Conservation (phyloP, 768 basidiomycete genomes). For the Termitomyces sp. region DNA sequence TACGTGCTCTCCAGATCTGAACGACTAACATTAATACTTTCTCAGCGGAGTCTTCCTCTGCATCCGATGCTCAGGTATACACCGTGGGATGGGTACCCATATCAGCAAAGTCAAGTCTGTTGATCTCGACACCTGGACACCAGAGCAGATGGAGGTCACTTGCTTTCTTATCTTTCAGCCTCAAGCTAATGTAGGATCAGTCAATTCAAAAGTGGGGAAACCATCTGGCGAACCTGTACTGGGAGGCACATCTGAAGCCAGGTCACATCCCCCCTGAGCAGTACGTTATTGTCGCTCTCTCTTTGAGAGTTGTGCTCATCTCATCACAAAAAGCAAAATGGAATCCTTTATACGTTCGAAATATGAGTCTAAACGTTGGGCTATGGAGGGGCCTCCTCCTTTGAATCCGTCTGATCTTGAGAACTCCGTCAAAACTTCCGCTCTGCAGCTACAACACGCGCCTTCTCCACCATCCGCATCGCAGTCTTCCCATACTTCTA, state of each 20-base stretch:
- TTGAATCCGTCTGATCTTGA: slow-evolving; percentile 80
- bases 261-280: slow-evolving; percentile 95
- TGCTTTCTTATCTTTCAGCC: background rate
- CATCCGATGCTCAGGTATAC: slow-evolving; percentile 96
- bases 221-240: slow-evolving; percentile 86
- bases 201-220: slow-evolving; percentile 96
- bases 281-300: slow-evolving; percentile 45
- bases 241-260: slow-evolving; percentile 92
- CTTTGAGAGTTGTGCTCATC: background rate
- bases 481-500: slow-evolving; percentile 24
- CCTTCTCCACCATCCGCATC: slow-evolving; percentile 23
- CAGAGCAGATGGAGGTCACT: slow-evolving; percentile 90
- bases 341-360: slow-evolving; percentile 97
- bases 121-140: slow-evolving; percentile 96
- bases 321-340: slow-evolving; percentile 69
- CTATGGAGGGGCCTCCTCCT: slow-evolving; percentile 84
- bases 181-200: slow-evolving; percentile 28
- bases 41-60: slow-evolving; percentile 88
- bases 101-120: slow-evolving; percentile 97
- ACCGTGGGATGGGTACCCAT: slow-evolving; percentile 97
- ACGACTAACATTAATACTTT: slow-evolving; percentile 3
- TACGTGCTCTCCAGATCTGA: slow-evolving; percentile 31
- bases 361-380: slow-evolving; percentile 93
- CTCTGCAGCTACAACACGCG: slow-evolving; percentile 18
- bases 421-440: slow-evolving; percentile 26